Percentiles rank a stretch among this genome's conserved stretches.
phyloP scores from a whole-genome alignment of 441 rosid genomes.

The Bruguiera hainesii region DNA sequence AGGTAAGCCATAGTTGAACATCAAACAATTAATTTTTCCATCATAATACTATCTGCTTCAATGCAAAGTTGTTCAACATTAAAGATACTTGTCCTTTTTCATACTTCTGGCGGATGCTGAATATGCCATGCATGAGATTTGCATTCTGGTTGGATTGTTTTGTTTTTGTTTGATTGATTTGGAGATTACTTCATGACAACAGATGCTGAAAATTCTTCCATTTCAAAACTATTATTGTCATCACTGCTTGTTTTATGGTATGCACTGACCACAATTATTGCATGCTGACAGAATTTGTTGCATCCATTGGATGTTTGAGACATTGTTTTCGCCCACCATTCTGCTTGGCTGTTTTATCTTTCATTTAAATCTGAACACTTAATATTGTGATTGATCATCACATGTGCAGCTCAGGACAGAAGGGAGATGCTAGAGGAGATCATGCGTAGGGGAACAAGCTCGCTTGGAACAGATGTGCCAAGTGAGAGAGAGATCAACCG shows the following conservation, averaged over 20 bases:
- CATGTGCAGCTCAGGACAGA: conserved; percentile 87
- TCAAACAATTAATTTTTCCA: background rate
- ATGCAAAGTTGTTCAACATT: no score
- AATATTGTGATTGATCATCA: conserved; percentile 19
- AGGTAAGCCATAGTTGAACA: conserved; percentile 45
- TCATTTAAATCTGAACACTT: conserved; percentile 7
- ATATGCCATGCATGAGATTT: background rate
- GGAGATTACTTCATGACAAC: background rate
- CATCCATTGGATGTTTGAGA: conserved; percentile 6
- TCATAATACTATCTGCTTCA: no score
- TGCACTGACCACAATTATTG: background rate
- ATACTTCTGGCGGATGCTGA: background rate
- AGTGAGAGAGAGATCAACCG: conserved; percentile 99
- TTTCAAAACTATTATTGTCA: background rate
- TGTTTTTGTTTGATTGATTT: background rate
- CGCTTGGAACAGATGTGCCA: conserved; percentile 95
- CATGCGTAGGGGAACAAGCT: conserved; percentile 94
- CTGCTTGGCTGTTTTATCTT: background rate
- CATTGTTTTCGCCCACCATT: background rate
- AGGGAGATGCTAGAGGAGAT: conserved; percentile 95
- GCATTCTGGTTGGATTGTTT: background rate
- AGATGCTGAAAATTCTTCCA: background rate
- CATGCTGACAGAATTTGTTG: background rate
- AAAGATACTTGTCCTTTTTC: no score
- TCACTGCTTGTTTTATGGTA: background rate